Conservation (phyloP, 2,329 filamentous ascomycete species). For the Sporothrix pallida region DNA sequence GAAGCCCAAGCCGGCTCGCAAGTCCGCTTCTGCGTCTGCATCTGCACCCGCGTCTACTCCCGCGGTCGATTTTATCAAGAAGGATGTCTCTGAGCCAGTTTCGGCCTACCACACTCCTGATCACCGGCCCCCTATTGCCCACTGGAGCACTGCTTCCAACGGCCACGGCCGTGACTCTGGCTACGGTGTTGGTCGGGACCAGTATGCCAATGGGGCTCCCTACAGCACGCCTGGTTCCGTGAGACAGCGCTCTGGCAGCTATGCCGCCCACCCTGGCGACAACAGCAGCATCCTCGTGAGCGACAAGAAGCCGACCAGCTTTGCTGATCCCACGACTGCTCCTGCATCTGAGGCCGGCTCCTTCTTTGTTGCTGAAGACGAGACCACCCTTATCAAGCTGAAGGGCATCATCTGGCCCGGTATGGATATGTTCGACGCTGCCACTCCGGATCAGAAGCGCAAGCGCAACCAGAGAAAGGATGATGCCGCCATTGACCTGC, state of each 20-base stretch:
- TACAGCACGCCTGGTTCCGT: constrained; percentile 40
- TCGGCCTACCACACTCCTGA: constrained; percentile 28
- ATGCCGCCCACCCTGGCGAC: constrained; percentile 31
- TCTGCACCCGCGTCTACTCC: too few relatives aligned
- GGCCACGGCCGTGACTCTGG: neutral
- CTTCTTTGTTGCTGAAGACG: constrained; percentile 39
- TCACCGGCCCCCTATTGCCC: constrained; percentile 28
- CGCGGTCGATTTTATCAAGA: constrained; percentile 20
- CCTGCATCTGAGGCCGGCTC: constrained; percentile 40
- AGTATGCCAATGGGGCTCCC: constrained; percentile 34
- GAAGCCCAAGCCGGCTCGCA: too few relatives aligned
- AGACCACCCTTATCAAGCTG: constrained; percentile 50
- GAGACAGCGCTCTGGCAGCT: constrained; percentile 33
- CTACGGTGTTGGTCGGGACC: constrained; percentile 15
- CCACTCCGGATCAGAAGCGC: constrained; percentile 72
- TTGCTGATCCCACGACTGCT: constrained; percentile 41
- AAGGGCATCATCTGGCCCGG: constrained; percentile 78
- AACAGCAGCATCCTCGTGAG: neutral
- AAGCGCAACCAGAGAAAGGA: constrained; percentile 81
- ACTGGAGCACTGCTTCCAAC: constrained; percentile 37
- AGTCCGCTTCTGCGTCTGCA: too few relatives aligned
- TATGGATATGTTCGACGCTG: constrained; percentile 82
- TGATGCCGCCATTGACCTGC: constrained; percentile 69
- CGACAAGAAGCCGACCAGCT: constrained; percentile 38
- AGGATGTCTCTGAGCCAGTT: neutral